A percentile compares a stretch with the other conserved stretches of the same genome.
phyloP scores from a whole-genome alignment of 176 grass and related monocot genomes.

The Oryza longistaminata region DNA sequence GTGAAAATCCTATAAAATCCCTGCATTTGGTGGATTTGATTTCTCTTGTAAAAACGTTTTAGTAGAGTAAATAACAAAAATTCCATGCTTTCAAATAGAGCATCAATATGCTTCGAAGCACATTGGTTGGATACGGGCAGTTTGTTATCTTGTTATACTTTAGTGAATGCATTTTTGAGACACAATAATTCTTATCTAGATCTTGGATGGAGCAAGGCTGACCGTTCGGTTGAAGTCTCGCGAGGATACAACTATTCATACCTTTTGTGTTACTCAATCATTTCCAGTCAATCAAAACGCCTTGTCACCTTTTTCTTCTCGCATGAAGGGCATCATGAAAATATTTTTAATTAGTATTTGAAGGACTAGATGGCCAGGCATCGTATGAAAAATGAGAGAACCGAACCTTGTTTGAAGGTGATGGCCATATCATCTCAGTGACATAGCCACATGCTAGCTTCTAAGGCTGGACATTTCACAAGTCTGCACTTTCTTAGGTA shows the following conservation, averaged over 20 bases:
- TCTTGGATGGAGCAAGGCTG: slow-evolving; percentile 2
- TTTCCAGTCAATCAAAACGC: neutral
- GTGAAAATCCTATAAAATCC: neutral
- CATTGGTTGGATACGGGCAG: neutral
- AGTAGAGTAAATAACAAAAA: neutral
- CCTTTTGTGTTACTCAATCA: neutral
- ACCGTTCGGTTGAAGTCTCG: slow-evolving; percentile 15
- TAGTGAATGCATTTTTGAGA: neutral
- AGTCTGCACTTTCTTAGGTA: neutral
- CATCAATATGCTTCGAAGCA: neutral
- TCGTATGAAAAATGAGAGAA: neutral
- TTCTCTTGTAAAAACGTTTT: neutral
- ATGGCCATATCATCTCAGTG: neutral
- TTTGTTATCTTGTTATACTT: neutral
- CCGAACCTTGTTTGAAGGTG: neutral
- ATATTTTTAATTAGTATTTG: neutral
- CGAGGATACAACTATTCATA: slow-evolving; percentile 22
- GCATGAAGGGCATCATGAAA: neutral
- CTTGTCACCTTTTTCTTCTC: neutral
- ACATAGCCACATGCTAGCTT: neutral
- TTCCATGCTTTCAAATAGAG: neutral
- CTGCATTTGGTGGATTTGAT: neutral
- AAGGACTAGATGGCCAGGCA: neutral
- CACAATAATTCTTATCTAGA: slow-evolving; percentile 33
- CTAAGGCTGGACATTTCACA: neutral